Evolutionary conservation across 495 filamentous ascomycete species (phyloP).

Genomic region (Penicillium goetzii): DNA sequence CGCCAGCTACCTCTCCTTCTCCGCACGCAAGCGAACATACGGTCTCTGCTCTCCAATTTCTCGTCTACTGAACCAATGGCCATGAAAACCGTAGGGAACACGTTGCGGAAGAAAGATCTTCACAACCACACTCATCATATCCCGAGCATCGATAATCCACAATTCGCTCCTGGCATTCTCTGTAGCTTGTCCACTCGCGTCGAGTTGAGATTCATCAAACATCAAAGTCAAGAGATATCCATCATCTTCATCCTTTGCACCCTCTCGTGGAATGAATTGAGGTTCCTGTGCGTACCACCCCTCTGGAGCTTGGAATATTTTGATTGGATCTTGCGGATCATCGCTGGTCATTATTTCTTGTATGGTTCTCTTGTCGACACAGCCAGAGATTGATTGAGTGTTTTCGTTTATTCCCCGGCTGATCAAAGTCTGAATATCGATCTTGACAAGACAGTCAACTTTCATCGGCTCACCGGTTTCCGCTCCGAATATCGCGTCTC

Average conservation of each 20-base stretch:
- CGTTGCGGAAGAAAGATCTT: slow-evolving; percentile 16
- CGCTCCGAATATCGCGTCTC: slow-evolving; percentile 8
- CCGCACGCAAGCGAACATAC: slow-evolving; percentile 1
- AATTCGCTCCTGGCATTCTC: slow-evolving; percentile 10
- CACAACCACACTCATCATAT: slow-evolving; percentile 13
- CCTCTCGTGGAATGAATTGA: slow-evolving; percentile 8
- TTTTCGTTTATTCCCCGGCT: background rate
- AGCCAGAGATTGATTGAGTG: background rate
- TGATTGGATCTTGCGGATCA: slow-evolving; percentile 9
- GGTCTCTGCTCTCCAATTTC: slow-evolving; percentile 7
- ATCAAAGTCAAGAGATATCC: slow-evolving; percentile 15
- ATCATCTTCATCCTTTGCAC: slow-evolving; percentile 11
- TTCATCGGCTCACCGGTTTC: slow-evolving; percentile 14
- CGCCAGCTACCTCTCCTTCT: background rate
- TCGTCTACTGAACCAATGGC: slow-evolving; percentile 10
- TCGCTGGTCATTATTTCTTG: slow-evolving; percentile 5
- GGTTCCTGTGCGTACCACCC: slow-evolving; percentile 19
- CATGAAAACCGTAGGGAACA: slow-evolving; percentile 18
- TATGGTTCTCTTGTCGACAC: slow-evolving; percentile 11
- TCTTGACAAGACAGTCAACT: slow-evolving; percentile 15
- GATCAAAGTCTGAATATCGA: slow-evolving; percentile 11
- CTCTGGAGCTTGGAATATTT: slow-evolving; percentile 13
- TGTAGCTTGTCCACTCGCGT: slow-evolving; percentile 3
- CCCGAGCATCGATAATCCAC: slow-evolving; percentile 13
- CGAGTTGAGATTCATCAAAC: slow-evolving; percentile 16